Base-by-base conservation (phyloP, 495 filamentous ascomycete genomes). In the Cetradonia linearis region DNA sequence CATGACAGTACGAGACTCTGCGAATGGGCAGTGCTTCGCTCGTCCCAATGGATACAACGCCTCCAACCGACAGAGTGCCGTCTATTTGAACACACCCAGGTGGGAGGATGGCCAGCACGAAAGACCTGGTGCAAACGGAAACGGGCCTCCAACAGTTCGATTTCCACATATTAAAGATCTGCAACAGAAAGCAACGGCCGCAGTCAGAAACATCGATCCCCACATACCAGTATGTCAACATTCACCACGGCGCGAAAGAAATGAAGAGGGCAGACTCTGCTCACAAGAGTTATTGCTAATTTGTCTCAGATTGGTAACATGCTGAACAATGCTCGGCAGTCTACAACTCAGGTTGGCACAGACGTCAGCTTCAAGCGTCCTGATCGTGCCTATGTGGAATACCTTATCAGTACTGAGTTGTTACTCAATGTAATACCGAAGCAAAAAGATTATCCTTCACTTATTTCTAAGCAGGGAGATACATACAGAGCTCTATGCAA, bases 121-220 rank as follows among this genome's bases (percentile, higher is more conserved):
- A 1, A 73, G 69, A 62, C 69, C 59, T 13, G 20, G 54, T 52
- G 56, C 65, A 37, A 44, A 60, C 28, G 61, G 64, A 33, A 53
- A 50, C 28, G 54, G 44, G 46, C 31, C 42, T 20, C 5, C 38
- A 31, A 27, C 65, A 60, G 69, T 73, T 44, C 68, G 69, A 18
- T 85, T 83, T 63, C 82, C 85, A 20, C 87, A 91, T 71, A 83
- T 91, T 64, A 85, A 88, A 63, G 88, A 91, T 69, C 74, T 91
- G 47, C 78, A 83, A 58, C 76, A 76, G 52, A 70, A 77, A 58
- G 78, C 80, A 60, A 67, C 75, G 55, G 71, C 72, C 16, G 70
- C 73, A 28, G 63, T 70, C 25, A 68, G 74, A 53, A 70, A 73
- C 56, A 69, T 78, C 37, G 70, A 75, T 55, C 71, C 75, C 36